Conservation (phyloP, 352 stramenopile species). For the Pythium utonaiense region DNA sequence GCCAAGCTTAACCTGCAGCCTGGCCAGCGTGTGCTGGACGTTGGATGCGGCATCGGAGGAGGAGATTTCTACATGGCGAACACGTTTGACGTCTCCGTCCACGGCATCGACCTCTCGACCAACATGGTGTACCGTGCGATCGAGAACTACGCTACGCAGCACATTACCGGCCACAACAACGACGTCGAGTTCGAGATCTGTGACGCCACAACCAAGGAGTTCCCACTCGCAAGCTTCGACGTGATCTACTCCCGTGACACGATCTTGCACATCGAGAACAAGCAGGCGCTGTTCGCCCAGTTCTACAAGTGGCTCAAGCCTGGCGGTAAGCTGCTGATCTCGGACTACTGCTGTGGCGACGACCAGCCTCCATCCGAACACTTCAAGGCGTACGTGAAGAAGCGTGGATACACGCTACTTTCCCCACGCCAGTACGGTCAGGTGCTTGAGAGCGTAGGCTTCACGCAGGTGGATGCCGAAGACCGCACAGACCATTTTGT, state of each 20-base stretch:
- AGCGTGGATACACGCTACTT: conserved; percentile 30
- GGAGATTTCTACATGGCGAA: conserved; percentile 74
- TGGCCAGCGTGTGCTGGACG: conserved; percentile 51
- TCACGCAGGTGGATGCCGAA: conserved; percentile 25
- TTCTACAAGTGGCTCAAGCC: conserved; percentile 68
- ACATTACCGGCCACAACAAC: conserved; percentile 15
- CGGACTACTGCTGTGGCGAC: conserved; percentile 42
- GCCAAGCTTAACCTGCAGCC: conserved; percentile 26
- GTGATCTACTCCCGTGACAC: conserved; percentile 76
- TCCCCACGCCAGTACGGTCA: conserved; percentile 28
- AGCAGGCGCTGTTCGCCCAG: conserved; percentile 47
- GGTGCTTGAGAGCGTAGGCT: conserved; percentile 27
- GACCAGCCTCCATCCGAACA: conserved; percentile 22
- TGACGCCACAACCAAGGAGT: conserved; percentile 29
- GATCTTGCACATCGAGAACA: conserved; percentile 68
- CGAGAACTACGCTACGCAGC: conserved; percentile 15
- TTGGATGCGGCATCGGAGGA: conserved; percentile 74
- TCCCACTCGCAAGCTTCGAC: conserved; percentile 24
- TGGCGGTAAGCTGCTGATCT: conserved; percentile 56
- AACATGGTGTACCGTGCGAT: conserved; percentile 36
- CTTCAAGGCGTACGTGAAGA: conserved; percentile 33
- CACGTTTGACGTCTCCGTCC: conserved; percentile 54
- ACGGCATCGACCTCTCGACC: conserved; percentile 36
- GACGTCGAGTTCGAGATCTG: conserved; percentile 43
- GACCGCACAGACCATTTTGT: conserved; percentile 41